Evolutionary conservation across 192 early-diverging fungal genomes (phyloP).

Genomic region (Coemansia sp.): DNA sequence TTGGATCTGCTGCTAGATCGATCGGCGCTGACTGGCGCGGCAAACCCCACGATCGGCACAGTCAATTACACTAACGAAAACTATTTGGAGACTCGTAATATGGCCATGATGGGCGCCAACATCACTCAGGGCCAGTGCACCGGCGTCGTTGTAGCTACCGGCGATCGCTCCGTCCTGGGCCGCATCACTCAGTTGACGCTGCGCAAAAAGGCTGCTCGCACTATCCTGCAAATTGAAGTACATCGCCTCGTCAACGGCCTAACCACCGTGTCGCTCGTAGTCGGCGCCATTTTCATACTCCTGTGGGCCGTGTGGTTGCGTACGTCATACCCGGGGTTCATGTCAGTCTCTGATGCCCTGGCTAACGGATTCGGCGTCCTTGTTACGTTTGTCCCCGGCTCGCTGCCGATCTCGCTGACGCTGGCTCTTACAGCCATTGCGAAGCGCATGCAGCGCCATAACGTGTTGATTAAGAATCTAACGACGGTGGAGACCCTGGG

Average conservation of each 20-base stretch:
- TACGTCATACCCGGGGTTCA: conserved; percentile 56
- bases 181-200: conserved; percentile 65
- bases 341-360: conserved; percentile 53
- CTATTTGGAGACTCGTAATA: conserved; percentile 77
- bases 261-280: conserved; percentile 54
- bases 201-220: conserved; percentile 42
- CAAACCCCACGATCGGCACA: conserved; percentile 63
- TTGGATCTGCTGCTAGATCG: conserved; percentile 76
- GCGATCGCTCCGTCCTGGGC: conserved; percentile 76
- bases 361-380: conserved; percentile 64
- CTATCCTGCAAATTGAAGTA: conserved; percentile 64
- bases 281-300: conserved; percentile 55
- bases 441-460: conserved; percentile 67
- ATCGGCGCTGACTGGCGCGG: conserved; percentile 76
- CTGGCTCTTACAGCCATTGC: conserved; percentile 77
- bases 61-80: conserved; percentile 67
- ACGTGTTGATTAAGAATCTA: conserved; percentile 80
- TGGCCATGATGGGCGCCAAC: conserved; percentile 74
- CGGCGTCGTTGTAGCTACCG: conserved; percentile 77
- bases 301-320: conserved; percentile 62
- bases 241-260: conserved; percentile 80
- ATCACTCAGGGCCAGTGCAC: conserved; percentile 71
- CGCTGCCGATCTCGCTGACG: conserved; percentile 79
- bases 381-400: conserved; percentile 78
- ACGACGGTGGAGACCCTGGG: conserved; percentile 88